Base-by-base conservation (phyloP, 805 yeast species). In the Saccharomycopsis malanga region DNA sequence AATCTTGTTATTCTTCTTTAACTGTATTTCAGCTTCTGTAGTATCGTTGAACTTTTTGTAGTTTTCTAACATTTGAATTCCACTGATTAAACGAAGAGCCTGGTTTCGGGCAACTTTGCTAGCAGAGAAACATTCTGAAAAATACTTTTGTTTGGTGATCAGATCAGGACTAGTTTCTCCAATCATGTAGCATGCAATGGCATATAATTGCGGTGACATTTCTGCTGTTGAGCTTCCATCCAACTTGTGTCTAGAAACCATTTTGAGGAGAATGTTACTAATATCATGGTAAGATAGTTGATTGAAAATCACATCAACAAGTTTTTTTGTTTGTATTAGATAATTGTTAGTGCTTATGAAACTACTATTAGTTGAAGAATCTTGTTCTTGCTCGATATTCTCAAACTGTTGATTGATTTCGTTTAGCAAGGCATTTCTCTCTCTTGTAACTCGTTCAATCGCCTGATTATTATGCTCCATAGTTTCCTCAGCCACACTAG, bases 11-110 rank as follows among this genome's bases (percentile, higher is more conserved):
- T 44, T 42, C 27, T 44, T 46, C 17, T 34, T 22, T 4, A 21
- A 21, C 34, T 50, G 53, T 4, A n/a, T 4, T 17, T 40, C 39
- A 3, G 43, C 39, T 27, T 49, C 40, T 21, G 27, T 32, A 3
- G 18, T 15, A 20, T 50, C 48, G 18, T 43, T 46, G 20, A 46
- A 46, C 23, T 21, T 42, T 32, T 46, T 39, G 43, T 29, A 50
- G 21, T 42, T 42, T 10, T 40, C 47, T 17, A 10, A 32, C 3
- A 50, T 32, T 37, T 46, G 37, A 32, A 36, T 24, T 6, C 53
- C 47, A 15, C 39, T 25, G 14, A 43, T 18, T 27, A 42, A 46
- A 35, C 47, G 25, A 6, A 50, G 18, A 2, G 34, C 49, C 20
- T 35, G 15, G 34, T 45, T 49, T 35, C 43, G 34, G 3, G 49